phyloP scores from a whole-genome alignment of 192 early-diverging fungal species.

The Funneliformis mosseae region DNA sequence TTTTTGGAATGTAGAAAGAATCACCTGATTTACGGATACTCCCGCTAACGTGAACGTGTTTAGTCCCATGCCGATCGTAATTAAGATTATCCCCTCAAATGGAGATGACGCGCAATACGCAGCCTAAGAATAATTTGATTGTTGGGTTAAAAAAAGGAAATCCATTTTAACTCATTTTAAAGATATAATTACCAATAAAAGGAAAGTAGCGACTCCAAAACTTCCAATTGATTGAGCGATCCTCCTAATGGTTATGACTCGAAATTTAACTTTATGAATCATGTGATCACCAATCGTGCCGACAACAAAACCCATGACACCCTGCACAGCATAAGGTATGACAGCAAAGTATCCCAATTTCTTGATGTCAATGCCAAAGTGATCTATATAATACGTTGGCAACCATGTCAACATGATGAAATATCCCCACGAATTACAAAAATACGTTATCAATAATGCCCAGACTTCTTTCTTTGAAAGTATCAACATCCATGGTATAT shows the following conservation, averaged over 20 bases:
- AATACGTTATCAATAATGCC: conserved; percentile 9
- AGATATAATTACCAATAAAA: conserved; percentile 37
- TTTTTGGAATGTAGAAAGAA: background rate
- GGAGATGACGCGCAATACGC: conserved; percentile 35
- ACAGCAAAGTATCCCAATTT: conserved; percentile 45
- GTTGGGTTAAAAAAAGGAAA: no score
- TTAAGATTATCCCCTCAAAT: conserved; percentile 32
- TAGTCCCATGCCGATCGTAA: conserved; percentile 42
- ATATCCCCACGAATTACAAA: conserved; percentile 38
- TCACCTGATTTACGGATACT: conserved; percentile 38
- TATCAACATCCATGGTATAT: conserved; percentile 18
- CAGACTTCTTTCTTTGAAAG: conserved; percentile 6
- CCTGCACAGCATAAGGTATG: conserved; percentile 39
- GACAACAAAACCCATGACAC: conserved; percentile 32
- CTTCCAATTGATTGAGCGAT: conserved; percentile 36
- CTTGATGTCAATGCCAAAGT: conserved; percentile 40
- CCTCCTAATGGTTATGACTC: conserved; percentile 33
- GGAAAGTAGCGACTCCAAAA: conserved; percentile 31
- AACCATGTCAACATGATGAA: conserved; percentile 45
- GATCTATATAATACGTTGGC: conserved; percentile 45
- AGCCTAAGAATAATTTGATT: conserved; percentile 24
- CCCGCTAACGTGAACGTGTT: conserved; percentile 41
- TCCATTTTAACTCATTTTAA: no score
- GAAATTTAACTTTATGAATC: conserved; percentile 31
- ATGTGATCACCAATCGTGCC: conserved; percentile 42